Conservation (phyloP, 164 flowering plant species). For the Magnolia kwangsiensis region DNA sequence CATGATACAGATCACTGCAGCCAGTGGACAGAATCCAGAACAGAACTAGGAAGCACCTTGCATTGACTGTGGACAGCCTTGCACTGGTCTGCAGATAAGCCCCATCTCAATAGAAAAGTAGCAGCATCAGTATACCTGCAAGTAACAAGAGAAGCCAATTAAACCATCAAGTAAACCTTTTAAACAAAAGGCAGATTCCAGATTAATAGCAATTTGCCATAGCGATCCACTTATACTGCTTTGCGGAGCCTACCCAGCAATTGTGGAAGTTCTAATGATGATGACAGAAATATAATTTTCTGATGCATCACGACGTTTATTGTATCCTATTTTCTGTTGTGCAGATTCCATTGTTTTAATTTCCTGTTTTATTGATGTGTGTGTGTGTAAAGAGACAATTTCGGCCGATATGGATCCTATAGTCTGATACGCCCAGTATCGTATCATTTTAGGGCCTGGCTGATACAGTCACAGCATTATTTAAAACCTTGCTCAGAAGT, state of each 20-base stretch:
- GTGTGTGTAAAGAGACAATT: no score
- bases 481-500: no score
- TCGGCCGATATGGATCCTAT: no score
- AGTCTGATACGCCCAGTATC: no score
- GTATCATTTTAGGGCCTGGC: no score
- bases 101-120: conserved; percentile 63
- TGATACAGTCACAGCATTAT: no score
- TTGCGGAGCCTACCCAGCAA: no score
- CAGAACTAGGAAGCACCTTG: conserved; percentile 47
- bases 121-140: conserved; percentile 91
- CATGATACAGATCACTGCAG: background rate
- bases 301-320: background rate
- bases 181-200: background rate
- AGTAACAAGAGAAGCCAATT: conserved; percentile 3
- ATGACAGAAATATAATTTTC: no score
- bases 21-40: background rate
- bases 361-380: no score
- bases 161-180: background rate
- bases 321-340: no score
- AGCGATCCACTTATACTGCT: background rate
- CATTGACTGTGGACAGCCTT: conserved; percentile 85
- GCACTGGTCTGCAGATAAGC: conserved; percentile 84
- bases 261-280: no score
- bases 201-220: background rate
- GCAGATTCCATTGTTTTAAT: no score